phyloP scores from a whole-genome alignment of 225 moss, liverwort and hornwort species.

The Straminergon stramineum region DNA sequence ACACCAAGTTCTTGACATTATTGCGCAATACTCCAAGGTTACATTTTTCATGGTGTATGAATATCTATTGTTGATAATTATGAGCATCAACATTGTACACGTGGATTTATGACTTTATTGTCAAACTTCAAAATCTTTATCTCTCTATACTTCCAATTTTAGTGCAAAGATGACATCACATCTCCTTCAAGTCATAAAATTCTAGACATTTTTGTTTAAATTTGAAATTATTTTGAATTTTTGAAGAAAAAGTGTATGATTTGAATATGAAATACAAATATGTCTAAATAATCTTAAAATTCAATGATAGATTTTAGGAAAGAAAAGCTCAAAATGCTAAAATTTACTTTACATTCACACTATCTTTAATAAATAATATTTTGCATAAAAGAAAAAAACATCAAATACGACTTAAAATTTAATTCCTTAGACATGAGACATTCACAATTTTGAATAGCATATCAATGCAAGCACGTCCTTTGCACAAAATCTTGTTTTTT shows the following conservation, averaged over 20 bases:
- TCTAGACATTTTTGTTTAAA: accelerated
- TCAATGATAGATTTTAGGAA: accelerated
- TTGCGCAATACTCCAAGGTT: accelerated
- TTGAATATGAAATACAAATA: neutral
- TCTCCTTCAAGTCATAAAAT: neutral
- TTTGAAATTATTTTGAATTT: neutral
- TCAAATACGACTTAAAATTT: neutral
- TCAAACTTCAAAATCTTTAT: neutral
- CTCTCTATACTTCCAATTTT: neutral
- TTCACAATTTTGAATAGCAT: neutral
- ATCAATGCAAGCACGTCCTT: neutral
- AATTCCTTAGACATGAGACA: neutral
- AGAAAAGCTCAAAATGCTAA: neutral
- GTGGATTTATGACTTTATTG: neutral
- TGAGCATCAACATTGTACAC: neutral
- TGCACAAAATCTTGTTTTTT: neutral
- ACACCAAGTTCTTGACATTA: neutral
- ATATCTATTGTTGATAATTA: neutral
- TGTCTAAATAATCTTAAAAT: neutral
- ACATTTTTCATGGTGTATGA: neutral
- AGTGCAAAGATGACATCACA: neutral
- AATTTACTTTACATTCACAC: neutral
- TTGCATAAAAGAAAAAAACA: neutral
- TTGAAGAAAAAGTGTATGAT: neutral
- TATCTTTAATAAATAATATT: neutral